Base-by-base conservation (phyloP, 169 alveolate species). In the Amoebophrya sp. region DNA sequence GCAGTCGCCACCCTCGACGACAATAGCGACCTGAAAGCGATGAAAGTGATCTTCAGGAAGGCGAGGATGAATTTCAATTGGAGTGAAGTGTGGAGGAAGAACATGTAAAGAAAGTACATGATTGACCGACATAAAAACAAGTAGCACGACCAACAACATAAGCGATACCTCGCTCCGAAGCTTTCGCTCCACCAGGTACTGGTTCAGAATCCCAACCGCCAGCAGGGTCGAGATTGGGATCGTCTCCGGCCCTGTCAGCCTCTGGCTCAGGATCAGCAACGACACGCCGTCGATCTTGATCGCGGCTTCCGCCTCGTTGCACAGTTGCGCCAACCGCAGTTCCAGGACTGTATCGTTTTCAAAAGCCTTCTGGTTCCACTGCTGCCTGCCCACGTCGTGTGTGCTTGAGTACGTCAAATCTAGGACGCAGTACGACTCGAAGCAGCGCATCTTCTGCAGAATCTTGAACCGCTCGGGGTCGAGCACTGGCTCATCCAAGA, bases 221-320 rank as follows among this genome's bases (percentile, higher is more conserved):
- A 90, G 90, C 45, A 50, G 38, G 69, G 92, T 23, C 5, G 40
- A 38, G 45, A 90, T 87, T 15, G 92, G 92, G 5, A 87, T 58
- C 34, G 78, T 58, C 89, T 91, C 92, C 93, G 92, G 91, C 90
- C 31, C 70, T 31, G 45, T 91, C 88, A 48, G 89, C 88, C 69
- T 94, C 94, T 69, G 91, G 88, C 38, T 90, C 88, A 92, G 93
- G 91, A 93, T 90, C 94, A 29, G 93, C 93, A 69, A 91, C 94
- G 67, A 87, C 70, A 16, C 92, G 88, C 69, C 92, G 90, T n/a
- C 90, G 89, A 39, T 91, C 58, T 40, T 38, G 58, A 87, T 40
- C 26, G 89, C 89, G 42, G 43, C 89, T 15, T 20, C 29, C 29
- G 89, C 89, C 48, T 87, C 89, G 39, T 20, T 18, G 29, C 89